These are phyloP conservation scores for Talaromyces wortmannii DNA, from an alignment of 495 filamentous ascomycete genomes.

Conservation along the genomic window DNA sequence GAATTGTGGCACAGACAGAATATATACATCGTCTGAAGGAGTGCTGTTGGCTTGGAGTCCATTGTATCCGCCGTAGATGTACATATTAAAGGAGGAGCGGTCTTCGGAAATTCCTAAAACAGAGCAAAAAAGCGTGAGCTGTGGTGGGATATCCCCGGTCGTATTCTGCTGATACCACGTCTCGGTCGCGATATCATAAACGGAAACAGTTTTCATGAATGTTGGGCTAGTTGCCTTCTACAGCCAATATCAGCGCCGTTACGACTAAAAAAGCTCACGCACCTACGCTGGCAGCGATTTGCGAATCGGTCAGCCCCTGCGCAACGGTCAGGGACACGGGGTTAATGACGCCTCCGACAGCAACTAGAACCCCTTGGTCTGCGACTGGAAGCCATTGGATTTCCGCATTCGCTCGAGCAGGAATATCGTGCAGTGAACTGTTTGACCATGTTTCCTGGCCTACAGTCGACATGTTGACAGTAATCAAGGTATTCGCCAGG, in stretches of 20 bases:
- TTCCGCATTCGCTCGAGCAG: slow-evolving; percentile 54
- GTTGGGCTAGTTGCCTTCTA: slow-evolving; percentile 37
- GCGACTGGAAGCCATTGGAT: slow-evolving; percentile 67
- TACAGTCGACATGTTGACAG: slow-evolving; percentile 51
- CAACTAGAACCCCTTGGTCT: slow-evolving; percentile 53
- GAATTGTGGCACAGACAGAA: slow-evolving; percentile 70
- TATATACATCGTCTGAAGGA: slow-evolving; percentile 62
- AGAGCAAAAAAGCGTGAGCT: slow-evolving; percentile 57
- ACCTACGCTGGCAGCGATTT: slow-evolving; percentile 37
- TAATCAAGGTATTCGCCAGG: slow-evolving; percentile 46
- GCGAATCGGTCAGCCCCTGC: slow-evolving; percentile 15
- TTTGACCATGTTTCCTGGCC: slow-evolving; percentile 47
- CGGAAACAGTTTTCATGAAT: slow-evolving; percentile 58
- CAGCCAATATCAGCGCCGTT: slow-evolving; percentile 9
- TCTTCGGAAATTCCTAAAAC: slow-evolving; percentile 57
- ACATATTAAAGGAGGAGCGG: slow-evolving; percentile 60
- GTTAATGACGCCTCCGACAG: slow-evolving; percentile 59
- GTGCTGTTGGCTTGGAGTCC: slow-evolving; percentile 27
- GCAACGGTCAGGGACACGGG: slow-evolving; percentile 27
- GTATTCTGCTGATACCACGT: slow-evolving; percentile 56
- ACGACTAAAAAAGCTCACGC: background rate
- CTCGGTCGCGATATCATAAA: slow-evolving; percentile 57
- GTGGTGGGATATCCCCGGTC: slow-evolving; percentile 41
- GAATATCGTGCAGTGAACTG: slow-evolving; percentile 36
- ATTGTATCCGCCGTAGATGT: slow-evolving; percentile 67